Evolutionary conservation across 305 asterid species (phyloP), one percentile per base, ranked within the genome.

Genomic region (Ajuga reptans): DNA sequence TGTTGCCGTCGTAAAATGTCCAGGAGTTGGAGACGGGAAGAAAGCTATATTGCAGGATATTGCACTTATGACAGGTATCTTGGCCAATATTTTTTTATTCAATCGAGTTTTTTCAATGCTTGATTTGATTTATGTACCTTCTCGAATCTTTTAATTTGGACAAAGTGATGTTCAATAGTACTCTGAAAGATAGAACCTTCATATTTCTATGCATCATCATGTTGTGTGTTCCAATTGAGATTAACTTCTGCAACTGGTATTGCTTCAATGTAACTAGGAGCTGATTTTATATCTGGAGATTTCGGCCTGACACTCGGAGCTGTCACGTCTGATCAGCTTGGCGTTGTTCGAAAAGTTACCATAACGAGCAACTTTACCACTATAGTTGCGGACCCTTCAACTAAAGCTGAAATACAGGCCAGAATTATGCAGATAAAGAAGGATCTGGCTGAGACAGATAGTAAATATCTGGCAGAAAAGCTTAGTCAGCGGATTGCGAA

Each of bases 291-390:
- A 66, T 86, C 84, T 75, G 96, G 96, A 78, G 97, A 87, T 61
- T 76, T 90, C 77, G 97, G 97, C 68, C 75, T 87, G 80, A 79
- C 84, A 66, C 91, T 93, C 72, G 91, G 84, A 47, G 69, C 77
- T 72, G 87, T 89, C 69, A 89, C 99, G 42, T 93, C 97, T 46
- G 99, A 93, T 84, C 99, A 93, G 89, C 99, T 93, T 77, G 97
- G 97, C 57, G 83, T 93, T 81, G 96, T 96, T 52, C 90, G 69
- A 71, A 89, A 86, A 82, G 83, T 89, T 74, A 84, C 87, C 49
- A 75, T 86, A 67, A 84, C 96, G 36, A 82, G 85, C 78, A 85
- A 75, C 53, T 82, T 78, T 52, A 89, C 97, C 33, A 87, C 96
- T 64, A 83, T 89, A 56, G 85, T 93, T 77, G 96, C 97, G 16